Evolutionary conservation across 495 filamentous ascomycete genomes (phyloP).

Genomic region (Aspergillus mulundensis): DNA sequence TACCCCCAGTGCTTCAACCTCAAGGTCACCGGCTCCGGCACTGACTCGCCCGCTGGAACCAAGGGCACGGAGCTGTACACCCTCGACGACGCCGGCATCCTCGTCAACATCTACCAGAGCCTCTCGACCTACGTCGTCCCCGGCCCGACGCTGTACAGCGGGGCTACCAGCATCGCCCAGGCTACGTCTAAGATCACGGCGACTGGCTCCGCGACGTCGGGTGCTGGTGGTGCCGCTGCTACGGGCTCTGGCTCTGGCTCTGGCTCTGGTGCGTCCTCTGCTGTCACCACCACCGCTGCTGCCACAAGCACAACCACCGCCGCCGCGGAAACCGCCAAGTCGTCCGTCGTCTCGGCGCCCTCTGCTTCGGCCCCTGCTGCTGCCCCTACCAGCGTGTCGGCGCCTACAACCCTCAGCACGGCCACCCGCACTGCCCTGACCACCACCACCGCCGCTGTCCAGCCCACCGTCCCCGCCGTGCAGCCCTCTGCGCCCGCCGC

Average conservation of each 20-base stretch:
- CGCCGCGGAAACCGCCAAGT: not conserved
- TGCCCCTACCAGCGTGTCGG: not conserved
- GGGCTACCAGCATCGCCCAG: conserved; percentile 5
- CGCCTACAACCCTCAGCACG: not conserved
- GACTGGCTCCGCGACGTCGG: not conserved
- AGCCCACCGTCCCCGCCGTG: too few relatives aligned
- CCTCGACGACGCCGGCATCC: conserved; percentile 57
- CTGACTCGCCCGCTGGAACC: conserved; percentile 52
- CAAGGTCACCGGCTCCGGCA: conserved; percentile 62
- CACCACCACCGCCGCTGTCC: conserved; percentile 20
- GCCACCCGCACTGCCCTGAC: conserved; percentile 16
- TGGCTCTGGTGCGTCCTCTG: not conserved
- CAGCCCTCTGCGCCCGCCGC: not conserved
- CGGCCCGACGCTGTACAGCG: conserved; percentile 49
- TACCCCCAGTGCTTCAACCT: conserved; percentile 83
- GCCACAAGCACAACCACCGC: not conserved
- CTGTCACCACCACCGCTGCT: not conserved
- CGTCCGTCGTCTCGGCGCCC: not conserved
- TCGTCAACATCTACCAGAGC: conserved; percentile 60
- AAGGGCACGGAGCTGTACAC: conserved; percentile 62
- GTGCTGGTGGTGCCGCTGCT: not conserved
- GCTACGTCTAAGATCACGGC: not conserved
- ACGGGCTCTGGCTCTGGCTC: not conserved
- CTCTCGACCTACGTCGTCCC: conserved; percentile 51
- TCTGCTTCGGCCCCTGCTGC: not conserved